These are phyloP conservation scores for Hanseniaspora clermontiae DNA, from an alignment of 805 yeast genomes.

Conservation along the genomic window DNA sequence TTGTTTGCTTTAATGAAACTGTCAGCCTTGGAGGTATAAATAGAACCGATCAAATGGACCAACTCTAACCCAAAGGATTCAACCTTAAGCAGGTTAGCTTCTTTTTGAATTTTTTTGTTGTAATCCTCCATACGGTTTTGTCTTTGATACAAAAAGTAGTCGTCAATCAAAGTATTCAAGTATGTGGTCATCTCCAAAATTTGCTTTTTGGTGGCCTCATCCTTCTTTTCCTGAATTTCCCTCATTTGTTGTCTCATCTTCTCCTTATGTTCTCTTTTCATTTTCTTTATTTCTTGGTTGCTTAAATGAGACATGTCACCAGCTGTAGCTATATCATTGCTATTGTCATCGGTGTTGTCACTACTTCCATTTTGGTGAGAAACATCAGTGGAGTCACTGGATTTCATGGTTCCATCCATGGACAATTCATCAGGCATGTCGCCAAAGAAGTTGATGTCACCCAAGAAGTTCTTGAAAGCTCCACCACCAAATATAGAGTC, in stretches of 20 bases:
- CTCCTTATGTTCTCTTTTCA: slow-evolving; percentile 26
- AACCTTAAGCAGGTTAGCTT: slow-evolving; percentile 71
- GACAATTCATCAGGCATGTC: slow-evolving; percentile 50
- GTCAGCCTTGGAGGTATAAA: slow-evolving; percentile 63
- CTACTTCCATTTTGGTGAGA: slow-evolving; percentile 20
- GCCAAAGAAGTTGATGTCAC: slow-evolving; percentile 57
- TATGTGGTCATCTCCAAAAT: slow-evolving; percentile 39
- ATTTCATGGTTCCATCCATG: slow-evolving; percentile 25
- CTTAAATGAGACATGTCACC: slow-evolving; percentile 22
- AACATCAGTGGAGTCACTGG: slow-evolving; percentile 15
- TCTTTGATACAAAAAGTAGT: slow-evolving; percentile 34
- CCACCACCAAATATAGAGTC: slow-evolving; percentile 76
- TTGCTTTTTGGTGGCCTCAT: slow-evolving; percentile 37
- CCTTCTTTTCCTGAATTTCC: slow-evolving; percentile 42
- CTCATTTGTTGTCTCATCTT: slow-evolving; percentile 37
- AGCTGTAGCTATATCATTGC: slow-evolving; percentile 1
- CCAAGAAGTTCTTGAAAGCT: slow-evolving; percentile 64
- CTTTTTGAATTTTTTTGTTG: slow-evolving; percentile 40
- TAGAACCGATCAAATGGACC: slow-evolving; percentile 67
- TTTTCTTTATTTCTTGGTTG: slow-evolving; percentile 25
- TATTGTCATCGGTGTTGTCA: slow-evolving; percentile 12
- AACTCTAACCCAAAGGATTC: slow-evolving; percentile 92
- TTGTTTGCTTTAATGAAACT: slow-evolving; percentile 63
- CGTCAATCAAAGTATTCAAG: slow-evolving; percentile 37
- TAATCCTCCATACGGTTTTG: slow-evolving; percentile 40